Base-by-base conservation (phyloP, 495 filamentous ascomycete species). In the Cladorrhinum samala region DNA sequence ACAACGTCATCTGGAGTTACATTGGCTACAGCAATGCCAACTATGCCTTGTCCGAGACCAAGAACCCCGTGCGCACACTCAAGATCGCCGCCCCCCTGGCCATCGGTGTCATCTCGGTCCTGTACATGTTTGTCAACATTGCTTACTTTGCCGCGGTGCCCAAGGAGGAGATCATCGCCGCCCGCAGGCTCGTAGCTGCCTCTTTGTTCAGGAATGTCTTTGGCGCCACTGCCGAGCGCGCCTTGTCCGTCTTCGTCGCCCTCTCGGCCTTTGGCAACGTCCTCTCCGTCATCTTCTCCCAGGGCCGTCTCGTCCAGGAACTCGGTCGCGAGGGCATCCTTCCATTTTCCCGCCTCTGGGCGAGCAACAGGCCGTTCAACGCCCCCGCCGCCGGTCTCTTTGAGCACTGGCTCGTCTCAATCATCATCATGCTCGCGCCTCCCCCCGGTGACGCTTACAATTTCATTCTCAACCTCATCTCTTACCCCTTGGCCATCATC, bases 221-320 rank as follows among this genome's bases (percentile, higher is more conserved):
- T 54, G 83, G 84, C 9, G 65, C 71, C 24, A 69, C 68, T 4
- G 74, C 70, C 9, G 79, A 81, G 58, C 75, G 74, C 44, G 81
- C 77, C 40, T 78, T 88, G 52, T 81, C 83, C 9, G 83, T 84
- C 30, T 85, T 88, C 45, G 84, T 88, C 14, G 84, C 85, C 2
- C 65, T 88, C n/a, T 86, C 83, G 30, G 83, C 83, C 9, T 78
- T 86, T 55, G 85, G 84, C 16, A 89, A 88, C 58, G 83, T 88
- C 25, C 66, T 88, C 36, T 77, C 77, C 36, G 82, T 87, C 52
- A 82, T 83, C 46, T 89, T 87, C 65, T 83, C 83, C 0, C 83
- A 87, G 60, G 79, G 80, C 17, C 76, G 84, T 47, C 73, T 87
- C 27, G 77, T 83, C 23, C 81, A 82, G 65, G 82, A 85, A 62